Conservation (phyloP, 345 rosid species). For the Trapa incisa region DNA sequence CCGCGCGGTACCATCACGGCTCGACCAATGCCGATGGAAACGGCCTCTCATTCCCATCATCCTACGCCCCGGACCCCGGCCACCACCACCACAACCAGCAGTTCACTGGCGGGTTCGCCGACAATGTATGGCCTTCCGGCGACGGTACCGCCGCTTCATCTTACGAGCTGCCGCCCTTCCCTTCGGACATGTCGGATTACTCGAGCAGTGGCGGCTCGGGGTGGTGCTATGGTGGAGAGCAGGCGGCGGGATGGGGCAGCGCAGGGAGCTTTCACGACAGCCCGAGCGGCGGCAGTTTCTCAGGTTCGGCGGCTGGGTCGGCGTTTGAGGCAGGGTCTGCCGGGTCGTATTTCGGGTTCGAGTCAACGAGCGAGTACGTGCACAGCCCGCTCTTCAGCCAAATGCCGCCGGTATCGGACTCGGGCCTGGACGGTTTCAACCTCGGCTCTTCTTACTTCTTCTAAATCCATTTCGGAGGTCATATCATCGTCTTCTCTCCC, state of each 20-base stretch:
- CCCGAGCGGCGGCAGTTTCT: background rate
- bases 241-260: conserved; percentile 7
- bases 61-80: conserved; percentile 7
- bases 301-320: conserved; percentile 5
- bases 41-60: background rate
- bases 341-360: conserved; percentile 29
- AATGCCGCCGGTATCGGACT: conserved; percentile 73
- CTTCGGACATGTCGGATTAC: conserved; percentile 17
- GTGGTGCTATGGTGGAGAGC: conserved; percentile 10
- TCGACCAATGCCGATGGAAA: background rate
- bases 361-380: conserved; percentile 41
- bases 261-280: conserved; percentile 15
- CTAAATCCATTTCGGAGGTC: background rate
- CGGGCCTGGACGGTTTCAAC: conserved; percentile 41
- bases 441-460: conserved; percentile 38
- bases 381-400: conserved; percentile 79
- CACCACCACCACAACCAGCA: background rate
- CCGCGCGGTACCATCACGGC: background rate
- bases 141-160: conserved; percentile 14
- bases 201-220: conserved; percentile 5
- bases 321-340: conserved; percentile 7
- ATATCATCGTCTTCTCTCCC: too few species aligned
- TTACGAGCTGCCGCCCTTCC: conserved; percentile 48
- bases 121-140: conserved; percentile 8
- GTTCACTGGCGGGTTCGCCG: conserved; percentile 5